Base-by-base conservation (phyloP, 306 rosid genomes). In the Trichosanthes truncata region DNA sequence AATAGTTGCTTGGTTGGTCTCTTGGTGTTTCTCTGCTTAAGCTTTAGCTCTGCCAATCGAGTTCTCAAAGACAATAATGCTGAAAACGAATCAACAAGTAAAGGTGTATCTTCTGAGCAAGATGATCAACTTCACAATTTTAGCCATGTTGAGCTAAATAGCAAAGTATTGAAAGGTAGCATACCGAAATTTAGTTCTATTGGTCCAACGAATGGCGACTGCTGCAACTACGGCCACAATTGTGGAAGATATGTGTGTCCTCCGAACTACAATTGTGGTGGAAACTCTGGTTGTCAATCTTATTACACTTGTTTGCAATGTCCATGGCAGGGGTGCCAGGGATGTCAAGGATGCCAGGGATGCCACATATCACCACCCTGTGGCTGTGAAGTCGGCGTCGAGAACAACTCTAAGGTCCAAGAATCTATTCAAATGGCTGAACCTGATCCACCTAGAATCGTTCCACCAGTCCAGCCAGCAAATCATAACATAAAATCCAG, bases 21-120 rank as follows among this genome's bases (percentile, higher is more conserved):
- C 84, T 78, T 79, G 33, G 80, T 78, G 45, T 82, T 55, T 55
- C 35, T 51, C 82, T 83, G 88, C 86, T 72, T 79, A 81, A 82
- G 83, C 80, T 43, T 21, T n/a, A 51, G 17, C 76, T 78, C 72
- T 17, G 80, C 80, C 23, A 14, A 57, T 26, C 52, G 72, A 60
- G 40, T 78, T 17, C 80, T 78, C 23, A 78, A 56, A 69, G 68
- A 43, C 57, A 48, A 29, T 11, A 21, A 56, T 52, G 52, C 52
- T 40, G 68, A 20, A 33, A 55, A 38, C 7, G 38, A 56, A 38
- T 6, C 21, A 18, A 3, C 9, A 26, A 20, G 7, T 18, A 15
- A 49, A 15, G 5, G 10, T 74, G 23, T 31, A 9, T 0, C 78
- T 18, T 49, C 43, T 15, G 60, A 25, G 11, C 40, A 77, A 9